phyloP scores from a whole-genome alignment of 2,329 filamentous ascomycete genomes.

The Zelopaecilomyces penicillatus region DNA sequence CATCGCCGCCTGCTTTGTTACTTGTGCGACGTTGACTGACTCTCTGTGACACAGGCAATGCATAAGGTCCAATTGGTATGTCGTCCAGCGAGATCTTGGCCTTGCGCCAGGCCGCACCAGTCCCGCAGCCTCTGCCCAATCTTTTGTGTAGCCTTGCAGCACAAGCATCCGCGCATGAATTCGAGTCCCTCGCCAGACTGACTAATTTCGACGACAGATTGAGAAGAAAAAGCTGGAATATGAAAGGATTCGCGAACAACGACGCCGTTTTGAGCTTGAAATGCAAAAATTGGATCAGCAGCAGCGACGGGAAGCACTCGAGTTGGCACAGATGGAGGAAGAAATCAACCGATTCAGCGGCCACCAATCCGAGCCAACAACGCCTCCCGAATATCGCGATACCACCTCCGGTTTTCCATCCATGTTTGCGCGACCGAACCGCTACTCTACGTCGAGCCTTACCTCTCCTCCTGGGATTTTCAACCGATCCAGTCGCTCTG shows the following conservation, averaged over 20 bases:
- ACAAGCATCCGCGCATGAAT: neutral
- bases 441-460: slow-evolving; percentile 83
- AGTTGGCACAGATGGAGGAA: slow-evolving; percentile 77
- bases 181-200: neutral
- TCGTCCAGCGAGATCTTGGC: slow-evolving; percentile 8
- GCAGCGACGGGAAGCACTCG: slow-evolving; percentile 72
- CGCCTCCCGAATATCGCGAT: slow-evolving; percentile 86
- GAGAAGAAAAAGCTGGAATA: slow-evolving; percentile 92
- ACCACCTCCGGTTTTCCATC: slow-evolving; percentile 60
- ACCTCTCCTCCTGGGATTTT: slow-evolving; percentile 70
- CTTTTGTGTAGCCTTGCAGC: neutral
- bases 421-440: slow-evolving; percentile 74
- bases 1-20: neutral
- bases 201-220: slow-evolving; percentile 46
- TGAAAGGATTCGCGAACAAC: slow-evolving; percentile 82
- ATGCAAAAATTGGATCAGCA: slow-evolving; percentile 85
- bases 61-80: slow-evolving; percentile 73
- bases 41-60: slow-evolving; percentile 39
- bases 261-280: slow-evolving; percentile 81
- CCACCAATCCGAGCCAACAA: slow-evolving; percentile 90
- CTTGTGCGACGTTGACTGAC: slow-evolving; percentile 7
- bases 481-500: slow-evolving; percentile 65
- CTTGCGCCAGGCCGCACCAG: slow-evolving; percentile 3
- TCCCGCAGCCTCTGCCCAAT: neutral
- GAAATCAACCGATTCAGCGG: slow-evolving; percentile 60